Conservation (phyloP, 2,329 filamentous ascomycete genomes). For the Ceratocystis lukuohia region DNA sequence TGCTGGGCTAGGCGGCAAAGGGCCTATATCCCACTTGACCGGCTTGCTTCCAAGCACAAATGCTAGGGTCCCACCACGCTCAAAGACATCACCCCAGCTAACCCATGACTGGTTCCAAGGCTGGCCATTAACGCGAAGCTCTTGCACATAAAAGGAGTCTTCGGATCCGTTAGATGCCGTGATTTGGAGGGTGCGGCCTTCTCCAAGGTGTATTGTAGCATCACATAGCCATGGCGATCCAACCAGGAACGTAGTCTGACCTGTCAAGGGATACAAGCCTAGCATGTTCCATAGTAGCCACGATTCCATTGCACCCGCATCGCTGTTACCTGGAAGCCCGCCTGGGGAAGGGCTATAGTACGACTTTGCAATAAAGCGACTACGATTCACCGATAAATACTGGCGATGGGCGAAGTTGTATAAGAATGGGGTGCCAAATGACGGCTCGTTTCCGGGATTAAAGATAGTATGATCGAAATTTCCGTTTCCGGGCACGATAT, state of each 20-base stretch:
- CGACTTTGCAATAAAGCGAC: conserved; percentile 43
- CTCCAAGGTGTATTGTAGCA: conserved; percentile 45
- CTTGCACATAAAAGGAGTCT: conserved; percentile 50
- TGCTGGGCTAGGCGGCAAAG: conserved; percentile 45
- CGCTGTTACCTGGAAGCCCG: conserved; percentile 56
- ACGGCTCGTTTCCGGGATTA: conserved; percentile 54
- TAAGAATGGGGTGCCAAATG: conserved; percentile 53
- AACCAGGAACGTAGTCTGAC: conserved; percentile 54
- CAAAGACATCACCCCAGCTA: conserved; percentile 52
- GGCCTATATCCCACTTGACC: conserved; percentile 44
- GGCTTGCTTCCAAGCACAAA: conserved; percentile 46
- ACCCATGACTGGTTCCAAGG: conserved; percentile 52
- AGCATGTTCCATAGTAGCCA: conserved; percentile 58
- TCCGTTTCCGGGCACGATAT: conserved; percentile 30
- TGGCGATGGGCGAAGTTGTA: conserved; percentile 55
- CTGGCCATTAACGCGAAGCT: conserved; percentile 49
- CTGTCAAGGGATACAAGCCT: conserved; percentile 53
- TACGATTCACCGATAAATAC: conserved; percentile 45
- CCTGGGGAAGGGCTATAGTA: conserved; percentile 42
- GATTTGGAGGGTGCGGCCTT: conserved; percentile 40
- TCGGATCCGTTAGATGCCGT: conserved; percentile 29
- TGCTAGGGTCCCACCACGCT: conserved; percentile 46
- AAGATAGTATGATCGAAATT: conserved; percentile 44
- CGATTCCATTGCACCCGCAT: conserved; percentile 60
- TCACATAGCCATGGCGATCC: conserved; percentile 50